Conservation (phyloP, 345 rosid species). For the Hibiscus trionum region DNA sequence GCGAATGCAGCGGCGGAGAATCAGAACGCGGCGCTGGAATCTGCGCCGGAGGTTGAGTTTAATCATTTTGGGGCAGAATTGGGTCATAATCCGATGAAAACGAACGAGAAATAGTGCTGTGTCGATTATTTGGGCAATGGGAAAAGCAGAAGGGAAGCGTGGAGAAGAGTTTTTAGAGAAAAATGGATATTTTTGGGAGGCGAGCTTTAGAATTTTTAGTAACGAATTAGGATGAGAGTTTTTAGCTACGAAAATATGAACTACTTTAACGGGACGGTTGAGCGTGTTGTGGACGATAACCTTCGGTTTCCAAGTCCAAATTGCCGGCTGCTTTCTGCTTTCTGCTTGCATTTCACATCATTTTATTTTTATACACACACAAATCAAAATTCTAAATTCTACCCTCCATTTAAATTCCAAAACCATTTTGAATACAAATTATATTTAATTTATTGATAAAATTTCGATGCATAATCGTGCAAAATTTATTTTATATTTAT, state of each 20-base stretch:
- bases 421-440: no score
- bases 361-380: no score
- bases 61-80: slow-evolving; percentile 21
- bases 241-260: slow-evolving; percentile 19
- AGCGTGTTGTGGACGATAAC: slow-evolving; percentile 14
- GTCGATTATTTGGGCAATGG: slow-evolving; percentile 21
- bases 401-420: no score
- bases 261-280: slow-evolving; percentile 38
- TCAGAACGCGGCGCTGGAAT: slow-evolving; percentile 40
- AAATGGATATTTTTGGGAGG: slow-evolving; percentile 22
- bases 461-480: no score
- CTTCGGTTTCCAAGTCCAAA: slow-evolving; percentile 13
- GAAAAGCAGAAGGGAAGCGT: background rate
- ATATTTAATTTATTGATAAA: no score
- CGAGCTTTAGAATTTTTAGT: background rate
- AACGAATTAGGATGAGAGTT: background rate
- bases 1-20: slow-evolving; percentile 49
- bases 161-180: background rate
- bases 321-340: slow-evolving; percentile 19
- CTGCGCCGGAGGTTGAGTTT: slow-evolving; percentile 31
- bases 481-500: no score
- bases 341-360: background rate
- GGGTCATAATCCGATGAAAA: slow-evolving; percentile 7
- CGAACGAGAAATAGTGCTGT: background rate
- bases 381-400: no score